phyloP scores from a whole-genome alignment of 495 filamentous ascomycete species.

The Sordaria brevicollis region DNA sequence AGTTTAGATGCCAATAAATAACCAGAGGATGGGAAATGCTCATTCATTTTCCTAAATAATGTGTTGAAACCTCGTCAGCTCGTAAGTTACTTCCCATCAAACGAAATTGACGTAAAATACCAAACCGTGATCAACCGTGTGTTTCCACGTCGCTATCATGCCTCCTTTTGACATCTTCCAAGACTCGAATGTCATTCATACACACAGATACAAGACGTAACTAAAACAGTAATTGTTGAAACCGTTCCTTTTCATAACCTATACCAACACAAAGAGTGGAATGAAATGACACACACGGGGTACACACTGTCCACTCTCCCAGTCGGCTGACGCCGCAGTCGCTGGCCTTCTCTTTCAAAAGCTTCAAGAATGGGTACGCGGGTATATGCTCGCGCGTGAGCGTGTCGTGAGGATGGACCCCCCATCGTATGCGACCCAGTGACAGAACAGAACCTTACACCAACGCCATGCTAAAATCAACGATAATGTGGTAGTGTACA shows the following conservation, averaged over 20 bases:
- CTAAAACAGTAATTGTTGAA: not conserved
- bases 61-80: not conserved
- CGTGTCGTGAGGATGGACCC: not conserved
- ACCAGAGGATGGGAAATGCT: not conserved
- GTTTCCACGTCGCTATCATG: not conserved
- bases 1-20: not conserved
- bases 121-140: not conserved
- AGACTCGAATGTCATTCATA: not conserved
- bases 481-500: not conserved
- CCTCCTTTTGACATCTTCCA: not conserved
- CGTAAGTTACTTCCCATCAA: not conserved
- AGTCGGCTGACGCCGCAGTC: not conserved
- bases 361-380: not conserved
- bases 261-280: not conserved
- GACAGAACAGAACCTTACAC: not conserved
- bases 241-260: not conserved
- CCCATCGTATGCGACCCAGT: not conserved
- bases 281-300: not conserved
- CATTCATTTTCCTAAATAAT: not conserved
- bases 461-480: constrained; percentile 2
- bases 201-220: not conserved
- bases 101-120: not conserved
- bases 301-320: not conserved
- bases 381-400: not conserved
- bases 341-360: not conserved